These are phyloP conservation scores for Boletus insuetus DNA, from an alignment of 768 basidiomycete species.

Conservation along the genomic window DNA sequence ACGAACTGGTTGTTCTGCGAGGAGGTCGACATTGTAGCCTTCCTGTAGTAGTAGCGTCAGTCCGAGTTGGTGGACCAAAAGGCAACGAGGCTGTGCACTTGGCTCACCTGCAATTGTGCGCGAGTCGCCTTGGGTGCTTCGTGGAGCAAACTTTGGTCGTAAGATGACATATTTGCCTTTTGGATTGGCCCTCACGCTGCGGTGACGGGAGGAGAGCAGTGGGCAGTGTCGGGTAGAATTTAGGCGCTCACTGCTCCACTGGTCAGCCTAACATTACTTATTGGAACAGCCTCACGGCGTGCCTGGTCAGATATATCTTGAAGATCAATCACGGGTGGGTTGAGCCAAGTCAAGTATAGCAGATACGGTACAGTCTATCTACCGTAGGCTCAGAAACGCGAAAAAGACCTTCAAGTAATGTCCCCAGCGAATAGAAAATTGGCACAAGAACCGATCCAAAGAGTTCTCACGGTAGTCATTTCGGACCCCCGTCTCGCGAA, in stretches of 20 bases:
- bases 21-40: slow-evolving; percentile 53
- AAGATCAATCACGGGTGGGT: neutral
- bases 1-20: slow-evolving; percentile 25
- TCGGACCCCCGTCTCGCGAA: neutral
- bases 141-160: slow-evolving; percentile 40
- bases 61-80: neutral
- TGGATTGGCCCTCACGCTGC: neutral
- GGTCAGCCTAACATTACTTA: too few relatives aligned
- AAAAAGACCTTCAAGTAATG: neutral
- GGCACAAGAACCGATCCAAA: neutral
- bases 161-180: slow-evolving; percentile 31
- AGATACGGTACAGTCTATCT: too few relatives aligned
- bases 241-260: slow-evolving; percentile 15
- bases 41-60: slow-evolving; percentile 32
- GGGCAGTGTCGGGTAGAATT: slow-evolving; percentile 6
- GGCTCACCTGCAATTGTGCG: slow-evolving; percentile 41
- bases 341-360: neutral
- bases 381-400: neutral
- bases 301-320: slow-evolving; percentile 13
- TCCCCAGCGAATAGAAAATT: too few relatives aligned
- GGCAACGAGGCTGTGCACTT: slow-evolving; percentile 21
- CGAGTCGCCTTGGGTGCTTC: slow-evolving; percentile 42
- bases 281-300: slow-evolving; percentile 26
- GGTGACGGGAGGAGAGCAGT: neutral
- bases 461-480: slow-evolving; percentile 16